Percentiles rank a stretch among this genome's conserved stretches.
Evolutionary conservation across 164 flowering plant species (phyloP).

Genomic region (Magnolia changhungtana): DNA sequence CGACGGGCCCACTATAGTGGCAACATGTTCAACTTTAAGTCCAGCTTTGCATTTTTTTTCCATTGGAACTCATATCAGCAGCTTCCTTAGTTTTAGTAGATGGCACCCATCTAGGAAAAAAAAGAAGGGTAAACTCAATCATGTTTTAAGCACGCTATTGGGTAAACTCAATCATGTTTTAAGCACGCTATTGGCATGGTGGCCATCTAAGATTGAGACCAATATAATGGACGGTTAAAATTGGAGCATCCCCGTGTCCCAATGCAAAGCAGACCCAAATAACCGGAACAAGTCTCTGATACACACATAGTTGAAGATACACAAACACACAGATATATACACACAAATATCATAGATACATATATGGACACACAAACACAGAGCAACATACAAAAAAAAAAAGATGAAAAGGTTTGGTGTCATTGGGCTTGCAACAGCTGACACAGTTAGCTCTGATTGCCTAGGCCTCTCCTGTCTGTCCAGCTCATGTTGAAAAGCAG

Average conservation of each 20-base stretch:
- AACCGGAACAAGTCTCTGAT: no score
- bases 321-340: no score
- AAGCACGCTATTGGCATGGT: neutral
- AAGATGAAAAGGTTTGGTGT: no score
- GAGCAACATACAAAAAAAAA: no score
- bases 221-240: neutral
- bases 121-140: neutral
- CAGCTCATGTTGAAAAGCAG: no score
- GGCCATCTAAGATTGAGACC: neutral
- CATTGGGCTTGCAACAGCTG: no score
- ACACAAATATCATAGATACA: no score
- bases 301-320: no score
- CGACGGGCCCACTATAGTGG: slow-evolving; percentile 33
- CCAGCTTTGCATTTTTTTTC: slow-evolving; percentile 48
- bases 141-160: neutral
- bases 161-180: neutral
- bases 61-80: slow-evolving; percentile 17
- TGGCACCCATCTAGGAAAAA: slow-evolving; percentile 18
- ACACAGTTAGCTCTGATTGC: no score
- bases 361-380: no score
- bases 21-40: slow-evolving; percentile 78
- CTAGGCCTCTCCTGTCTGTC: no score
- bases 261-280: no score
- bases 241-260: neutral
- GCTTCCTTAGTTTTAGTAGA: slow-evolving; percentile 7